Conservation (phyloP, 23 red algal species). For the Gracilaria domingensis region DNA sequence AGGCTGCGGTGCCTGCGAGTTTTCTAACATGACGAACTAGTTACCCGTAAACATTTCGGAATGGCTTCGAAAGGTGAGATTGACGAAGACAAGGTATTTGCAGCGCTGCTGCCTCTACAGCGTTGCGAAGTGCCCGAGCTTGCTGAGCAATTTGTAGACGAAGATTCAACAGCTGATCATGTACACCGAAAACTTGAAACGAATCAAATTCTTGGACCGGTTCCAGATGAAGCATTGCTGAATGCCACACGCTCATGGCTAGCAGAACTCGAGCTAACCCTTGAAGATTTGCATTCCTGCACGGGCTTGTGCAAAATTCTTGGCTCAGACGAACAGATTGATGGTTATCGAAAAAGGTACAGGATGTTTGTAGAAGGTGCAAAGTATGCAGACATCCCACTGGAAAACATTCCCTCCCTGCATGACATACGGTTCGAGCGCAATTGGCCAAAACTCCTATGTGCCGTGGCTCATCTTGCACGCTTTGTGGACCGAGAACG, state of each 20-base stretch:
- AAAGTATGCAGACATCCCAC: not conserved
- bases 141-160: not conserved
- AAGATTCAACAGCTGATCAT: not conserved
- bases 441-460: slow-evolving; percentile 42
- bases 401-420: slow-evolving; percentile 9
- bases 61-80: not conserved
- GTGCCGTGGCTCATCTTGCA: slow-evolving; percentile 38
- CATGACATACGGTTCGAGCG: slow-evolving; percentile 32
- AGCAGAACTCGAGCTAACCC: not conserved
- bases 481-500: not conserved
- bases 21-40: not conserved
- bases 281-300: slow-evolving; percentile 13
- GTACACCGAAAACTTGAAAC: not conserved
- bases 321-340: not conserved
- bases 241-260: slow-evolving; percentile 11
- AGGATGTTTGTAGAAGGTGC: slow-evolving; percentile 13
- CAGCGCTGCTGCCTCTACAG: not conserved
- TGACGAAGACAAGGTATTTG: not conserved
- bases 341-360: slow-evolving; percentile 17
- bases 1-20: not conserved
- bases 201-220: slow-evolving; percentile 24
- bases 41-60: not conserved
- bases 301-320: slow-evolving; percentile 6
- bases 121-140: slow-evolving; percentile 17
- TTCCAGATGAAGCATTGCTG: not conserved